Evolutionary conservation across 805 yeast species (phyloP).

Genomic region (Ogataea pini): DNA sequence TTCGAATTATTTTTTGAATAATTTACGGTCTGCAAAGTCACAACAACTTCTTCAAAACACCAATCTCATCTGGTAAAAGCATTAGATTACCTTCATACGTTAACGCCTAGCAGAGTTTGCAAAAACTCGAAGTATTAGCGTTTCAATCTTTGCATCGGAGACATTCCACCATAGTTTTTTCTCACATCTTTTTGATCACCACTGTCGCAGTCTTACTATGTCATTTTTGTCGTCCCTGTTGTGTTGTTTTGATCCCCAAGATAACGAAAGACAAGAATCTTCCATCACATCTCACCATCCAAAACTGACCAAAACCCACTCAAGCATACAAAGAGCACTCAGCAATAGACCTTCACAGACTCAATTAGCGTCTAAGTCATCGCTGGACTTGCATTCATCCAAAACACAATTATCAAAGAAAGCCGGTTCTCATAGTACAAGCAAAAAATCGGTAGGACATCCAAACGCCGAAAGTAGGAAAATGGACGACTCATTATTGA

Average conservation of each 20-base stretch:
- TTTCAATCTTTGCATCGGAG: neutral
- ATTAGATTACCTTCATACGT: neutral
- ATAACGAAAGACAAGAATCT: slow-evolving; percentile 32
- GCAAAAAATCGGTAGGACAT: slow-evolving; percentile 3
- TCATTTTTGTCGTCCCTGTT: slow-evolving; percentile 36
- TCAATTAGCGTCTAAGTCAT: slow-evolving; percentile 10
- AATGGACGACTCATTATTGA: slow-evolving; percentile 8
- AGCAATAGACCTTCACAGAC: slow-evolving; percentile 24
- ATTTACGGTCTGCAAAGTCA: too few species aligned
- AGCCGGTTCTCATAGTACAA: neutral
- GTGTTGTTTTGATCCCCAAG: slow-evolving; percentile 38
- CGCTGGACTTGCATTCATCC: slow-evolving; percentile 11
- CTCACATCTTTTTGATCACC: neutral
- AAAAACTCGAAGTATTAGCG: neutral
- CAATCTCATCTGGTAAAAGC: neutral
- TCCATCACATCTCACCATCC: slow-evolving; percentile 27
- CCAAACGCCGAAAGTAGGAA: slow-evolving; percentile 1
- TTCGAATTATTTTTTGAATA: neutral
- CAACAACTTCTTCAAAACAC: too few species aligned
- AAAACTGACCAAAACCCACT: slow-evolving; percentile 34
- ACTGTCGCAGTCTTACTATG: slow-evolving; percentile 23
- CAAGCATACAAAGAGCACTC: slow-evolving; percentile 37
- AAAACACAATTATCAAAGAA: slow-evolving; percentile 2
- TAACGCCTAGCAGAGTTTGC: neutral
- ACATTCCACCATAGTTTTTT: neutral